phyloP scores from a whole-genome alignment of 2,329 filamentous ascomycete species.

The Aspergillus jensenii region DNA sequence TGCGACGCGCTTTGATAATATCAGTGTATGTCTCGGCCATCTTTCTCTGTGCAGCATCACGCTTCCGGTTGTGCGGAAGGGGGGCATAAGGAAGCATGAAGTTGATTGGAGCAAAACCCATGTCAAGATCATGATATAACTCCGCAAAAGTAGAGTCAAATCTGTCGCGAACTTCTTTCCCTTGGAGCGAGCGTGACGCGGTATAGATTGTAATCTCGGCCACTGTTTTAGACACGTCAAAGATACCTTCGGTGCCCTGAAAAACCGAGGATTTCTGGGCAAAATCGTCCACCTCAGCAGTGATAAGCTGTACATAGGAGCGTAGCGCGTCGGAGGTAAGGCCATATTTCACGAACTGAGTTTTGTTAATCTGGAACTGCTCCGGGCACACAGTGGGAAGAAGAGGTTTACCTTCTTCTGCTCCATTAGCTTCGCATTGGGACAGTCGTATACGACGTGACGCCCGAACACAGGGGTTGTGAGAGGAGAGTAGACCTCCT shows the following conservation, averaged over 20 bases:
- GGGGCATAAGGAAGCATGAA: slow-evolving; percentile 88
- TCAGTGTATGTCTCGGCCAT: slow-evolving; percentile 81
- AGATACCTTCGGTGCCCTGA: slow-evolving; percentile 66
- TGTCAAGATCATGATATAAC: slow-evolving; percentile 85
- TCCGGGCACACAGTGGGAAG: not conserved
- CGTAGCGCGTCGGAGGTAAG: slow-evolving; percentile 62
- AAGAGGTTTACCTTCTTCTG: slow-evolving; percentile 76
- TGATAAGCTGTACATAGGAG: slow-evolving; percentile 77
- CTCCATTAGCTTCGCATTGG: slow-evolving; percentile 90
- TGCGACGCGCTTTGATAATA: slow-evolving; percentile 72
- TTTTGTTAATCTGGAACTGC: slow-evolving; percentile 23
- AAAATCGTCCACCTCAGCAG: slow-evolving; percentile 71
- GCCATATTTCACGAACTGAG: slow-evolving; percentile 62
- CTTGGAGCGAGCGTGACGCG: slow-evolving; percentile 80
- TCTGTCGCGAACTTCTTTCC: slow-evolving; percentile 74
- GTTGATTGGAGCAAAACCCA: slow-evolving; percentile 86
- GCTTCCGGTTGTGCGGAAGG: slow-evolving; percentile 81
- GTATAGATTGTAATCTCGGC: slow-evolving; percentile 89
- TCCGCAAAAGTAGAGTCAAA: slow-evolving; percentile 79
- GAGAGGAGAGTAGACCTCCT: slow-evolving; percentile 83
- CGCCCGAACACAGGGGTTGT: slow-evolving; percentile 72
- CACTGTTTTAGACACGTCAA: slow-evolving; percentile 73
- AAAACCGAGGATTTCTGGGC: slow-evolving; percentile 67
- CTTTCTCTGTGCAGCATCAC: slow-evolving; percentile 75
- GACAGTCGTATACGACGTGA: slow-evolving; percentile 88